Evolutionary conservation across 2,329 filamentous ascomycete genomes (phyloP).

Genomic region (Xylaria sp.): DNA sequence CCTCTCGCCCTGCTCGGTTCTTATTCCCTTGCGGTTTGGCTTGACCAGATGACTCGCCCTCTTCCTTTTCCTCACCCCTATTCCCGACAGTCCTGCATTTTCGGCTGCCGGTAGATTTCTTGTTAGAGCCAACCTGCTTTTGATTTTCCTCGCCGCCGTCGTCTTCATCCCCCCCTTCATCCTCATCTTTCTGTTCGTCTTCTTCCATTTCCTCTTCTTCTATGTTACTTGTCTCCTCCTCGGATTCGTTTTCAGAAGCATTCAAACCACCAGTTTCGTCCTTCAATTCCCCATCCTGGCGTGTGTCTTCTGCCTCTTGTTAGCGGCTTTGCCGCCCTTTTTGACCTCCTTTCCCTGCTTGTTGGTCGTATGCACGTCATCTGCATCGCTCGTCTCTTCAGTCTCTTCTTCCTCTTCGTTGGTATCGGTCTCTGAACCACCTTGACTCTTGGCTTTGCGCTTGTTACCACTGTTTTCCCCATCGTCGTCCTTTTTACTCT

Average conservation of each 20-base stretch:
- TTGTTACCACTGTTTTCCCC: constrained; percentile 34
- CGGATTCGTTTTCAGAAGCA: constrained; percentile 36
- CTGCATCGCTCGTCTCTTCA: constrained; percentile 16
- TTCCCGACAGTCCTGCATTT: constrained; percentile 13
- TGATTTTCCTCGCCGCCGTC: constrained; percentile 33
- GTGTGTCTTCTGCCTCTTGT: constrained; percentile 46
- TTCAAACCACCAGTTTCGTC: constrained; percentile 34
- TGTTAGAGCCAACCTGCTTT: constrained; percentile 12
- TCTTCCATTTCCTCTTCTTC: constrained; percentile 35
- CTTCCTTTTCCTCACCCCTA: constrained; percentile 21
- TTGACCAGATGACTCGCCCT: constrained; percentile 30
- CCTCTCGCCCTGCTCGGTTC: constrained; percentile 32
- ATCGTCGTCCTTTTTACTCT: constrained; percentile 37
- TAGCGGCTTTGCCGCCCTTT: constrained; percentile 46
- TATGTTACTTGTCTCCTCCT: constrained; percentile 31
- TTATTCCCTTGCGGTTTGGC: constrained; percentile 31
- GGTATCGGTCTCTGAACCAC: constrained; percentile 15
- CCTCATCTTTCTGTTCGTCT: constrained; percentile 33
- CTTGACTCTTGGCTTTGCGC: constrained; percentile 34
- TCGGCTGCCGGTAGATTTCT: constrained; percentile 16
- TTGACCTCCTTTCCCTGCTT: constrained; percentile 42
- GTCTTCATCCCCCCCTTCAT: constrained; percentile 41
- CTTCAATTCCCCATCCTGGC: constrained; percentile 42
- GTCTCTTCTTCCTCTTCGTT: constrained; percentile 7
- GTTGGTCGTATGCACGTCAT: constrained; percentile 36